Evolutionary conservation across 768 basidiomycete species (phyloP).

Genomic region (Clathrus columnatus): DNA sequence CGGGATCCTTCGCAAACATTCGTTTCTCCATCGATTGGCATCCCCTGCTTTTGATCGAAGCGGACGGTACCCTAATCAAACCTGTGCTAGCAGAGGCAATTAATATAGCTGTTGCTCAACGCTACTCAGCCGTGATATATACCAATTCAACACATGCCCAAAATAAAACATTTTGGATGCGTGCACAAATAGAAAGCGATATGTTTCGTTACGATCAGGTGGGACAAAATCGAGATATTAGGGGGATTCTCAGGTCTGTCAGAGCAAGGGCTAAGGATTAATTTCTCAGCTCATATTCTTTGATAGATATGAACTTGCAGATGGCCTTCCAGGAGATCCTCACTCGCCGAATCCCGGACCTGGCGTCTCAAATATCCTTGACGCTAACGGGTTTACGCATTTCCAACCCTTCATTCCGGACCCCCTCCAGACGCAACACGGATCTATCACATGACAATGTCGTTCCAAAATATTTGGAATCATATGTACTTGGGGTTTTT

Average conservation of each 20-base stretch:
- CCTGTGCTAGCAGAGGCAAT: constrained; percentile 32
- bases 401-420: neutral
- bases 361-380: neutral
- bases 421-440: constrained; percentile 4
- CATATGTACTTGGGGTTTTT: constrained; percentile 22
- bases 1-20: constrained; percentile 38
- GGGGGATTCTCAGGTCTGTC: constrained; percentile 3
- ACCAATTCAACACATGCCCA: constrained; percentile 30
- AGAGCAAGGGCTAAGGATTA: neutral
- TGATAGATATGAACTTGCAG: neutral
- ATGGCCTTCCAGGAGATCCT: constrained; percentile 2
- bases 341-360: neutral
- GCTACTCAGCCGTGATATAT: constrained; percentile 38
- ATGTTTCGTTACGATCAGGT: constrained; percentile 20
- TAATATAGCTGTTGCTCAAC: constrained; percentile 37
- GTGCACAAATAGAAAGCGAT: constrained; percentile 28
- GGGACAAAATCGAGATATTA: neutral
- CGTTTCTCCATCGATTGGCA: constrained; percentile 40
- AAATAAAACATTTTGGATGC: constrained; percentile 32
- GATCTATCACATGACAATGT: constrained; percentile 14
- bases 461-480: constrained; percentile 19
- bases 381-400: neutral
- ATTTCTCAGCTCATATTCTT: neutral
- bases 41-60: constrained; percentile 37
- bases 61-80: constrained; percentile 35